Conservation (phyloP, 2,329 filamentous ascomycete species). For the Nothomitra cinnamomea region DNA sequence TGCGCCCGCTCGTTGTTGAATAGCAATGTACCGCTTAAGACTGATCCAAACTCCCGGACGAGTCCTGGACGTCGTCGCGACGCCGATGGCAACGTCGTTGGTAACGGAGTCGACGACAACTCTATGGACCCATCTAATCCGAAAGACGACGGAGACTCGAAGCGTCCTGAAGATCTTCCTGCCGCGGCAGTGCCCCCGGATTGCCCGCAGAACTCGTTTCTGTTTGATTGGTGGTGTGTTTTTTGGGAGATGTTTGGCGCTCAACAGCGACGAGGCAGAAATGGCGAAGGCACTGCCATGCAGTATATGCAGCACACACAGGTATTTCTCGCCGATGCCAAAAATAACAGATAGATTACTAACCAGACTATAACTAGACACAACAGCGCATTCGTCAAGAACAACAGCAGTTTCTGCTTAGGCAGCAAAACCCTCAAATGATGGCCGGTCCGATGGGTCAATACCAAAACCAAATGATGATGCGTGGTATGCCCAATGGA, state of each 20-base stretch:
- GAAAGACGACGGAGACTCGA: constrained; percentile 59
- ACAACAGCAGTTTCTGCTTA: constrained; percentile 54
- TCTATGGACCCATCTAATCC: constrained; percentile 71
- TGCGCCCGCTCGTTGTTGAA: constrained; percentile 53
- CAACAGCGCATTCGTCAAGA: constrained; percentile 18
- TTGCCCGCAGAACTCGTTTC: constrained; percentile 57
- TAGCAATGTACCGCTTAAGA: constrained; percentile 48
- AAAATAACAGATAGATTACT: constrained; percentile 13
- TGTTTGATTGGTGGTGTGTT: constrained; percentile 94
- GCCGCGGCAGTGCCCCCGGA: constrained; percentile 50
- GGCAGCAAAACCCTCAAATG: constrained; percentile 61
- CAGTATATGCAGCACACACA: constrained; percentile 73
- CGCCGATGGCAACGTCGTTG: constrained; percentile 45
- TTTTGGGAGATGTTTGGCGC: constrained; percentile 95
- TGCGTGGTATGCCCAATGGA: constrained; percentile 48
- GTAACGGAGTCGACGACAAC: constrained; percentile 54
- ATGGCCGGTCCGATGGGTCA: constrained; percentile 28
- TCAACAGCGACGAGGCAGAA: constrained; percentile 44
- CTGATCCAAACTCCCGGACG: constrained; percentile 22
- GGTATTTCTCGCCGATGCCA: constrained; percentile 31
- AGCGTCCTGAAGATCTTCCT: constrained; percentile 67
- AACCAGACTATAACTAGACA: background rate
- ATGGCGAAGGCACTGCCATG: constrained; percentile 42
- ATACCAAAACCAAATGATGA: constrained; percentile 30
- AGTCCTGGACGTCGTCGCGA: constrained; percentile 51